These are phyloP conservation scores for Tolypocladium capitatum DNA, from an alignment of 2,329 filamentous ascomycete genomes.

Conservation along the genomic window DNA sequence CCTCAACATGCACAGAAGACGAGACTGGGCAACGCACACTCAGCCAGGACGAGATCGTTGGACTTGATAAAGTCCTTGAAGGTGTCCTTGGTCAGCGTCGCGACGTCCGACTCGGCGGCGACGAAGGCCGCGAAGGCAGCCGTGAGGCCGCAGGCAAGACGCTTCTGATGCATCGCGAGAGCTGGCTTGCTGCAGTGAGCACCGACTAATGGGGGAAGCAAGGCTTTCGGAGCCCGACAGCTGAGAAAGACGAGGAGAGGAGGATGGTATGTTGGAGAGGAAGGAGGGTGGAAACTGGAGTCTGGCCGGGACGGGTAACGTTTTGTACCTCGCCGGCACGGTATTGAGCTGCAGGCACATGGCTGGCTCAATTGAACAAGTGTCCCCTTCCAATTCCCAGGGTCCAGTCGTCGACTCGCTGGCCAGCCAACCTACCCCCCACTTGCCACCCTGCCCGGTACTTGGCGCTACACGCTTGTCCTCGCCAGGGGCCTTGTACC, in stretches of 20 bases:
- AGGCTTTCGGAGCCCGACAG: not conserved
- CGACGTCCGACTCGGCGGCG: conserved; percentile 65
- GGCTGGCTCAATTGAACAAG: conserved; percentile 28
- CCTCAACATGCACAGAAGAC: not conserved
- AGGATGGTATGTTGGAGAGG: not conserved
- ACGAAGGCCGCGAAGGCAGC: conserved; percentile 43
- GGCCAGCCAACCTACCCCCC: too few species aligned
- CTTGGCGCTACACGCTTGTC: not conserved
- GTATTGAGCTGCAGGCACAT: conserved; percentile 7
- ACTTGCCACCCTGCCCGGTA: not conserved
- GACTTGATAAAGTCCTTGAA: conserved; percentile 78
- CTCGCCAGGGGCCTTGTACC: not conserved
- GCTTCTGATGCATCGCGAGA: conserved; percentile 34
- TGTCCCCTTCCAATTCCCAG: conserved; percentile 24
- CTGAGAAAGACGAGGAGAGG: not conserved
- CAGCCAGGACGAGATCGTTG: conserved; percentile 81
- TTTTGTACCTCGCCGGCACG: conserved; percentile 18
- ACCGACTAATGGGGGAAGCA: not conserved
- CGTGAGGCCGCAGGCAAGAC: conserved; percentile 39
- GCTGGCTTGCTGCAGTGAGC: conserved; percentile 6
- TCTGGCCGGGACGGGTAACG: conserved; percentile 11
- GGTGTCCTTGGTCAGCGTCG: conserved; percentile 70
- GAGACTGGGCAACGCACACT: conserved; percentile 54
- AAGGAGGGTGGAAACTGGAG: not conserved
- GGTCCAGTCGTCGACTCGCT: too few species aligned